Conservation (phyloP, 257 asterid species). For the Solanum bulbocastanum region DNA sequence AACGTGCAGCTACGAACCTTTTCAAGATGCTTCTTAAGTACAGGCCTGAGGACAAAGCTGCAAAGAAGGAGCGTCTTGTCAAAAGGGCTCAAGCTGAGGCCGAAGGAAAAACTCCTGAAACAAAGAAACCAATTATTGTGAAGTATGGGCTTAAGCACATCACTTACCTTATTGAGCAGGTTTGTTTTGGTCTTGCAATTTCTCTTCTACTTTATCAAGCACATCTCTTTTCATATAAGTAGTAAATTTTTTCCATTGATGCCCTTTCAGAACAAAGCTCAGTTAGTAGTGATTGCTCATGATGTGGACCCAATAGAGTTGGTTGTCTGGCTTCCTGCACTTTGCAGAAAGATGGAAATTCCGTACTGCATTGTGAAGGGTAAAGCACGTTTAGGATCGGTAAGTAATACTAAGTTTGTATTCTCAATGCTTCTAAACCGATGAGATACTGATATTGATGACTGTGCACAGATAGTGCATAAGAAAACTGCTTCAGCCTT, state of each 20-base stretch:
- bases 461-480: constrained; percentile 17
- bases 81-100: constrained; percentile 41
- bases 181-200: background rate
- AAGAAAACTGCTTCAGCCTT: constrained; percentile 35
- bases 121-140: constrained; percentile 37
- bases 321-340: constrained; percentile 31
- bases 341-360: constrained; percentile 38
- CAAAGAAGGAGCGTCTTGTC: constrained; percentile 31
- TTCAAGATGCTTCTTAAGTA: constrained; percentile 42
- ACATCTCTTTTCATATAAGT: background rate
- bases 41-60: constrained; percentile 38
- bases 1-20: constrained; percentile 22
- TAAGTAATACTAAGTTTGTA: background rate
- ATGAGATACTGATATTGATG: background rate
- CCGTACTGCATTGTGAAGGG: constrained; percentile 44
- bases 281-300: constrained; percentile 37
- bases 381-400: constrained; percentile 24
- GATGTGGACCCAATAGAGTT: constrained; percentile 41
- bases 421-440: background rate
- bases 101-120: constrained; percentile 27
- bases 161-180: constrained; percentile 41
- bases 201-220: background rate
- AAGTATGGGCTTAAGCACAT: constrained; percentile 38
- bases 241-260: background rate
- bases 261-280: constrained; percentile 27